Evolutionary conservation across 257 asterid genomes (phyloP).

Genomic region (Nicotiana undulata): DNA sequence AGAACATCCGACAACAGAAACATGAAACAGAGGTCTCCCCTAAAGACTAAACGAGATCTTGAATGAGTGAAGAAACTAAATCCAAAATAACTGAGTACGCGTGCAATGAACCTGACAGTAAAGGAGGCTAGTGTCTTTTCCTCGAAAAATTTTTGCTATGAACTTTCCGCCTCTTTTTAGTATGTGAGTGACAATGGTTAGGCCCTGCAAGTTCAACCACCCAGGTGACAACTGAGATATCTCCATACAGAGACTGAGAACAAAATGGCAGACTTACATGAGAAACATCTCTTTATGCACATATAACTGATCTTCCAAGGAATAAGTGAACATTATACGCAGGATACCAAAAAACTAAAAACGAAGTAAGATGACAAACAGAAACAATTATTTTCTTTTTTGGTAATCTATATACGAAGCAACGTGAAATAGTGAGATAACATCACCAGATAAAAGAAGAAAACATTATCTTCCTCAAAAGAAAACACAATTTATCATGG

Average conservation of each 20-base stretch:
- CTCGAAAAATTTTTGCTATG: slow-evolving; percentile 93
- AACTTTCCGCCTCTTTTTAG: slow-evolving; percentile 84
- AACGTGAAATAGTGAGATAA: not conserved
- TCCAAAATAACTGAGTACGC: not conserved
- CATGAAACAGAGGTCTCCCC: not conserved
- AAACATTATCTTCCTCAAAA: not conserved
- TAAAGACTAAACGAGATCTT: not conserved
- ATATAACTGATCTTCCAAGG: not conserved
- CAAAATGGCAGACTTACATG: not conserved
- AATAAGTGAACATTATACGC: not conserved
- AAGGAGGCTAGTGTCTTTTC: slow-evolving; percentile 94
- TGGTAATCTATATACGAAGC: not conserved
- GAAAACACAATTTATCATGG: not conserved
- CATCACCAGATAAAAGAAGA: not conserved
- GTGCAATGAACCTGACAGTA: slow-evolving; percentile 68
- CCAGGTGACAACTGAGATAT: not conserved
- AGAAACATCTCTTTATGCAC: not conserved
- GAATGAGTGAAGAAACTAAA: not conserved
- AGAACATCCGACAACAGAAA: not conserved
- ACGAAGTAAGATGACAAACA: not conserved
- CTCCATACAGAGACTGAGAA: not conserved
- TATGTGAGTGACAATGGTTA: slow-evolving; percentile 92
- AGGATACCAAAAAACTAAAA: not conserved
- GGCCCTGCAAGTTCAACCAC: slow-evolving; percentile 57
- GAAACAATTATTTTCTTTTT: not conserved